phyloP scores from a whole-genome alignment of 140 eudicot genomes.

The Bidens hawaiensis region DNA sequence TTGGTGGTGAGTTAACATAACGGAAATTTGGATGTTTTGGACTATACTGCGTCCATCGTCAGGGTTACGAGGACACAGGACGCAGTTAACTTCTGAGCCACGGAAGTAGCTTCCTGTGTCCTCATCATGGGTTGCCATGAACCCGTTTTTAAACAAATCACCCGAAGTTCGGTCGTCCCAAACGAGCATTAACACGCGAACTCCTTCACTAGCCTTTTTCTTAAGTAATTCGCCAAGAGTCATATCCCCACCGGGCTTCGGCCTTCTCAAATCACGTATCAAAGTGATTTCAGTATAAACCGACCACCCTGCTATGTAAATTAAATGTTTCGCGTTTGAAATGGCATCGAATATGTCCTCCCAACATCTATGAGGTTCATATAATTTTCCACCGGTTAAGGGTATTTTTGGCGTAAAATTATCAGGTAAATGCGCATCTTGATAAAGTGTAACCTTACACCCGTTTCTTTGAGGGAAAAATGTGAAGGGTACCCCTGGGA shows the following conservation, averaged over 20 bases:
- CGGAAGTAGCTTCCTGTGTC: slow-evolving; percentile 43
- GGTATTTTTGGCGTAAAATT: slow-evolving; percentile 44
- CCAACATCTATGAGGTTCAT: slow-evolving; percentile 49
- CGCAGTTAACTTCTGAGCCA: slow-evolving; percentile 39
- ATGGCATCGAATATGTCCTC: slow-evolving; percentile 55
- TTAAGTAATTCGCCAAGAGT: slow-evolving; percentile 44
- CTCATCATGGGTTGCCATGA: slow-evolving; percentile 61
- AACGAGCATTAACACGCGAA: slow-evolving; percentile 49
- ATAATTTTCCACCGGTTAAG: slow-evolving; percentile 30
- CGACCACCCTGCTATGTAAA: slow-evolving; percentile 57
- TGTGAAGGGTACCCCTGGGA: slow-evolving; percentile 50
- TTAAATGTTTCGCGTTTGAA: slow-evolving; percentile 46
- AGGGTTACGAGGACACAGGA: slow-evolving; percentile 50
- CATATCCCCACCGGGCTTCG: slow-evolving; percentile 40
- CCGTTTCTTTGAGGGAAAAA: slow-evolving; percentile 46
- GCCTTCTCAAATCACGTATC: slow-evolving; percentile 41
- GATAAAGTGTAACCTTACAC: slow-evolving; percentile 47
- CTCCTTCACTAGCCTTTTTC: slow-evolving; percentile 52
- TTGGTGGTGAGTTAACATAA: slow-evolving; percentile 56
- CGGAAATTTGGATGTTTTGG: slow-evolving; percentile 30
- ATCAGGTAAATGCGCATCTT: slow-evolving; percentile 45
- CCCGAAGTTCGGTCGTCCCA: slow-evolving; percentile 56
- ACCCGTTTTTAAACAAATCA: slow-evolving; percentile 33
- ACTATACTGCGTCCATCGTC: slow-evolving; percentile 45
- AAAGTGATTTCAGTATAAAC: slow-evolving; percentile 43